Conservation (phyloP, 257 asterid genomes). For the Datura wrightii region DNA sequence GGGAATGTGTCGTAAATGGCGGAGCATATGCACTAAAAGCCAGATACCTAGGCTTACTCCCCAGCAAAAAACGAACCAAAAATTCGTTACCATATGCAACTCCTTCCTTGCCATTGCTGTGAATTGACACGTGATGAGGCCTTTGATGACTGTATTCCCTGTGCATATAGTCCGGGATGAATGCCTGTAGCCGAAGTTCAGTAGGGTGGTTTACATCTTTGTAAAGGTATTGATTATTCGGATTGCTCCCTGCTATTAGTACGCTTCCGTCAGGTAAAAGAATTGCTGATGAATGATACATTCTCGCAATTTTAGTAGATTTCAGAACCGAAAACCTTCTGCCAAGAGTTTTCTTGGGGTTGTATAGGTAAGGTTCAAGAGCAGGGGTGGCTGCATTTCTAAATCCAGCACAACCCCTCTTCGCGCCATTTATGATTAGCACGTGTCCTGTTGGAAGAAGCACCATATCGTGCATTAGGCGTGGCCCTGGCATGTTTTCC, state of each 20-base stretch:
- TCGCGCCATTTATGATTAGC: slow-evolving; percentile 67
- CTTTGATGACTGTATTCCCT: slow-evolving; percentile 43
- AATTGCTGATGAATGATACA: slow-evolving; percentile 63
- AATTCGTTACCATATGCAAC: slow-evolving; percentile 51
- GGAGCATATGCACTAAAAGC: slow-evolving; percentile 53
- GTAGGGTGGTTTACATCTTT: slow-evolving; percentile 53
- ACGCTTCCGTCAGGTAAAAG: slow-evolving; percentile 65
- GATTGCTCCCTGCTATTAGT: slow-evolving; percentile 70
- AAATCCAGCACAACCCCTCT: slow-evolving; percentile 58
- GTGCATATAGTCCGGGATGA: slow-evolving; percentile 53
- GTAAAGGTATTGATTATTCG: slow-evolving; percentile 48
- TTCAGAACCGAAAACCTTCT: slow-evolving; percentile 48
- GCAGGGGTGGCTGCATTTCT: slow-evolving; percentile 47
- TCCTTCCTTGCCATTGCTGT: slow-evolving; percentile 27
- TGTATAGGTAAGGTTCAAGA: slow-evolving; percentile 58
- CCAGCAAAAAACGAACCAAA: slow-evolving; percentile 44
- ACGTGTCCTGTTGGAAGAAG: slow-evolving; percentile 63
- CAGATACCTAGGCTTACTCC: slow-evolving; percentile 34
- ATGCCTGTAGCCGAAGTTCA: slow-evolving; percentile 66
- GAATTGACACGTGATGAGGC: slow-evolving; percentile 50
- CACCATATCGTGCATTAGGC: slow-evolving; percentile 67
- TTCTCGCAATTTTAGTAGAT: slow-evolving; percentile 58
- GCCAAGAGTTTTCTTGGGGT: slow-evolving; percentile 49
- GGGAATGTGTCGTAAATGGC: slow-evolving; percentile 68
- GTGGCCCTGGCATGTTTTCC: slow-evolving; percentile 64